Percentiles rank a stretch among this genome's conserved stretches.
phyloP scores from a whole-genome alignment of 495 filamentous ascomycete species.

The Oidiodendron maius region DNA sequence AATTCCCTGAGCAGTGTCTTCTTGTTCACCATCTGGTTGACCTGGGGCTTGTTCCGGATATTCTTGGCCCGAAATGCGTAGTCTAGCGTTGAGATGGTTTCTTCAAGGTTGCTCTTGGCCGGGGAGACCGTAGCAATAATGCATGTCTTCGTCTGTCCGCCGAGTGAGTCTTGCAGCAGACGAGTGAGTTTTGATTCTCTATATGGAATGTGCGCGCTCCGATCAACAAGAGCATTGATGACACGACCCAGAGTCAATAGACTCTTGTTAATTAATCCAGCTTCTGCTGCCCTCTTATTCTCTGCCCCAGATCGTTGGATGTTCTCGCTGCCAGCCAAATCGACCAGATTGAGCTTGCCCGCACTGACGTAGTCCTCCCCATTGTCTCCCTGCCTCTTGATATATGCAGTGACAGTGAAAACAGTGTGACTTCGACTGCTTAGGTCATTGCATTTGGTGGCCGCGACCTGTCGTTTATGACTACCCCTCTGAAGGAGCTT shows the following conservation, averaged over 20 bases:
- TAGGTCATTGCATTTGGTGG: slow-evolving; percentile 96
- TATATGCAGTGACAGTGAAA: slow-evolving; percentile 87
- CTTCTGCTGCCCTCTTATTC: slow-evolving; percentile 94
- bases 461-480: slow-evolving; percentile 89
- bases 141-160: slow-evolving; percentile 93
- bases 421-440: slow-evolving; percentile 94
- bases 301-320: slow-evolving; percentile 95
- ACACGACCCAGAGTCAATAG: slow-evolving; percentile 90
- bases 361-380: slow-evolving; percentile 89
- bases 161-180: slow-evolving; percentile 90
- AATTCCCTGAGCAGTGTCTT: slow-evolving; percentile 87
- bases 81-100: slow-evolving; percentile 95
- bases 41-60: slow-evolving; percentile 94
- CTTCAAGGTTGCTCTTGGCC: slow-evolving; percentile 88
- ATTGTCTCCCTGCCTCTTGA: slow-evolving; percentile 73
- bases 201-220: slow-evolving; percentile 87
- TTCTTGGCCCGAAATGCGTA: slow-evolving; percentile 98
- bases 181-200: slow-evolving; percentile 94
- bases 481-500: slow-evolving; percentile 85
- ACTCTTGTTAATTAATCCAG: slow-evolving; percentile 96
- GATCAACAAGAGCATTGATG: slow-evolving; percentile 96
- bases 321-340: slow-evolving; percentile 95
- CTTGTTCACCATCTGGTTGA: slow-evolving; percentile 86
- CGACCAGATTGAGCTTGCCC: slow-evolving; percentile 93
- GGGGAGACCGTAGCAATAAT: slow-evolving; percentile 97